A percentile compares a stretch with the other conserved stretches of the same genome.
phyloP scores from a whole-genome alignment of 1,139 yeast species.

The Scheffersomyces illinoinensis region DNA sequence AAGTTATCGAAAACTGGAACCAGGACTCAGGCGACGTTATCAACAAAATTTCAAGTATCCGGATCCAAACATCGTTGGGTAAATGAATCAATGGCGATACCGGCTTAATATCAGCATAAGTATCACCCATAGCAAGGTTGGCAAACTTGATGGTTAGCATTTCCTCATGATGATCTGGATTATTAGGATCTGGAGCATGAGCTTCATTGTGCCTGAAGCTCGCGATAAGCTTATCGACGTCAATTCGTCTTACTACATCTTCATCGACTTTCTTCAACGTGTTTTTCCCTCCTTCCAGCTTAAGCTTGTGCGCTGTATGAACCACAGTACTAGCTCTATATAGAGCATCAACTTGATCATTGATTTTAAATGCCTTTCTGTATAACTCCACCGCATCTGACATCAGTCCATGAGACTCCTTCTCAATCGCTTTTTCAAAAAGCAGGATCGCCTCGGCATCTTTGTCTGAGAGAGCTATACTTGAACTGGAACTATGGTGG shows the following conservation, averaged over 20 bases:
- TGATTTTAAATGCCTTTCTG: slow-evolving; percentile 67
- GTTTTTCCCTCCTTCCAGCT: slow-evolving; percentile 33
- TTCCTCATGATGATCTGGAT: slow-evolving; percentile 18
- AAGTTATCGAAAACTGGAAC: slow-evolving; percentile 62
- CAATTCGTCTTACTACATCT: slow-evolving; percentile 33
- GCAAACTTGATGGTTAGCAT: slow-evolving; percentile 29
- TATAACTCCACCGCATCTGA: slow-evolving; percentile 78
- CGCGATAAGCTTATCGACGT: slow-evolving; percentile 35
- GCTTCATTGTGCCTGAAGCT: slow-evolving; percentile 34
- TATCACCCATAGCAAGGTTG: slow-evolving; percentile 33
- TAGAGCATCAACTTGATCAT: slow-evolving; percentile 66
- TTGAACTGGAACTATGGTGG: not conserved
- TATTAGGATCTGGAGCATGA: slow-evolving; percentile 26
- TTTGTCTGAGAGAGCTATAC: slow-evolving; percentile 7
- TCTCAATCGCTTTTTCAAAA: slow-evolving; percentile 71
- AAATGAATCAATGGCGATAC: slow-evolving; percentile 57
- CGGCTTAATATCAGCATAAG: slow-evolving; percentile 31
- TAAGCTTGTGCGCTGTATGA: slow-evolving; percentile 21
- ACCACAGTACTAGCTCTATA: slow-evolving; percentile 57
- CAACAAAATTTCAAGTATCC: slow-evolving; percentile 56
- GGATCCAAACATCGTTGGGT: slow-evolving; percentile 65
- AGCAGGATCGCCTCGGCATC: slow-evolving; percentile 53
- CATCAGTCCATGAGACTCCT: slow-evolving; percentile 73
- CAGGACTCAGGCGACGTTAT: slow-evolving; percentile 61
- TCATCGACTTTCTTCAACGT: slow-evolving; percentile 31